Percentiles rank a stretch among this genome's conserved stretches.
phyloP scores from a whole-genome alignment of 108 stramenopile species.

The Cylindrotheca closterium region DNA sequence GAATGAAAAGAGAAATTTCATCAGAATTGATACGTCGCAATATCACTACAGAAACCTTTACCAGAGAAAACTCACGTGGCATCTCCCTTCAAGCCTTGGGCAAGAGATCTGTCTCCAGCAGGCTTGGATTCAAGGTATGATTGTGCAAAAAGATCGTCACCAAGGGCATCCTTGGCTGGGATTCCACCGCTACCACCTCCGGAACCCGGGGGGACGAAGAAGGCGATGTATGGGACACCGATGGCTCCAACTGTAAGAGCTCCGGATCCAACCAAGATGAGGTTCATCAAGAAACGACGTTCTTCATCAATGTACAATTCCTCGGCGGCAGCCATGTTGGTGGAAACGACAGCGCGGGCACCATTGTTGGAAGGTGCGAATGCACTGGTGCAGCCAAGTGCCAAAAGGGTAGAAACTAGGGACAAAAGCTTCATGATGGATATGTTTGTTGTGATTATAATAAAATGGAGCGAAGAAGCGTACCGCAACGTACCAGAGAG shows the following conservation, averaged over 20 bases:
- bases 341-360: constrained; percentile 47
- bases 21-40: not conserved
- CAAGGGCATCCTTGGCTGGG: constrained; percentile 92
- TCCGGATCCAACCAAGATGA: constrained; percentile 91
- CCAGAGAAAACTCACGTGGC: constrained; percentile 54
- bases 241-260: constrained; percentile 90
- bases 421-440: constrained; percentile 80
- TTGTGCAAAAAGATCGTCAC: constrained; percentile 84
- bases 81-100: constrained; percentile 98
- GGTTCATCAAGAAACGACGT: constrained; percentile 96
- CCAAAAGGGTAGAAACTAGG: constrained; percentile 52
- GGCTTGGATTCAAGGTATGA: constrained; percentile 89
- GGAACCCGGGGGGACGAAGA: constrained; percentile 93
- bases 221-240: constrained; percentile 93
- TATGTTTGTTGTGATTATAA: not conserved
- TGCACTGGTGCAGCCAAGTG: constrained; percentile 64
- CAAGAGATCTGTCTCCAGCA: constrained; percentile 86
- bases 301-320: constrained; percentile 95
- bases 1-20: not conserved
- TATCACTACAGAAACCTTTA: constrained; percentile 11
- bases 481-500: too few relatives aligned
- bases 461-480: not conserved
- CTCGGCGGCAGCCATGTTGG: constrained; percentile 70
- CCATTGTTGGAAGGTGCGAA: constrained; percentile 74
- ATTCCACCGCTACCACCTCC: constrained; percentile 83